Evolutionary conservation across 2,329 filamentous ascomycete species (phyloP).

Genomic region (Pseudocercospora musae): DNA sequence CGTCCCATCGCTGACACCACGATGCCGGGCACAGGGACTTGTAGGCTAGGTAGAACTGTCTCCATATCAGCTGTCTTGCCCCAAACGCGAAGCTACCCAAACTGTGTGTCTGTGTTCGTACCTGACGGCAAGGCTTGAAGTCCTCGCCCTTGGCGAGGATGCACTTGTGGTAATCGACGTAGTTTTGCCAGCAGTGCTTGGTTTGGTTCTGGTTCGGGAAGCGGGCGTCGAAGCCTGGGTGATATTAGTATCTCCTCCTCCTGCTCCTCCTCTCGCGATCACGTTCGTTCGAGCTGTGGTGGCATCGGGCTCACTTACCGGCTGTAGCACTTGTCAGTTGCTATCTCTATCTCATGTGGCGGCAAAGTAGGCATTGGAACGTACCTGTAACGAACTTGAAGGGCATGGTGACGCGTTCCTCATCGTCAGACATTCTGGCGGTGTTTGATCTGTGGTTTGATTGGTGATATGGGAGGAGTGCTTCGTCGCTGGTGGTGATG

Average conservation of each 20-base stretch:
- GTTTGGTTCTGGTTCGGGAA: conserved; percentile 98
- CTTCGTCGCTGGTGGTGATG: conserved; percentile 15
- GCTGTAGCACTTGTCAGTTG: conserved; percentile 29
- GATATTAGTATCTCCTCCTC: neutral
- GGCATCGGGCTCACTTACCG: conserved; percentile 29
- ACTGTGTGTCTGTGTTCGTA: conserved; percentile 43
- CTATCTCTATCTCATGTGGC: conserved; percentile 7
- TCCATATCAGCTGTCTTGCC: neutral
- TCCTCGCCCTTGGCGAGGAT: conserved; percentile 97
- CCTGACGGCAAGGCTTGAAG: conserved; percentile 94
- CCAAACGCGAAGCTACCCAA: neutral
- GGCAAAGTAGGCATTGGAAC: conserved; percentile 36
- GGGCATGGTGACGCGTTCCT: conserved; percentile 91
- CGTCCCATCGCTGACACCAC: conserved; percentile 94
- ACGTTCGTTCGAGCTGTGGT: neutral
- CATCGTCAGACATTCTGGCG: conserved; percentile 85
- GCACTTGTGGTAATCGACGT: conserved; percentile 99
- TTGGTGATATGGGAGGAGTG: conserved; percentile 15
- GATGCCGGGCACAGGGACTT: conserved; percentile 93
- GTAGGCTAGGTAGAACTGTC: conserved; percentile 92
- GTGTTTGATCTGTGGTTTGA: conserved; percentile 23
- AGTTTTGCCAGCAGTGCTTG: conserved; percentile 99
- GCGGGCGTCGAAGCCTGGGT: conserved; percentile 90
- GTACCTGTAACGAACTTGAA: conserved; percentile 99
- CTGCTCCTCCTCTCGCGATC: neutral